phyloP scores from a whole-genome alignment of 306 rosid species.

The Trichosanthes cucumerina region DNA sequence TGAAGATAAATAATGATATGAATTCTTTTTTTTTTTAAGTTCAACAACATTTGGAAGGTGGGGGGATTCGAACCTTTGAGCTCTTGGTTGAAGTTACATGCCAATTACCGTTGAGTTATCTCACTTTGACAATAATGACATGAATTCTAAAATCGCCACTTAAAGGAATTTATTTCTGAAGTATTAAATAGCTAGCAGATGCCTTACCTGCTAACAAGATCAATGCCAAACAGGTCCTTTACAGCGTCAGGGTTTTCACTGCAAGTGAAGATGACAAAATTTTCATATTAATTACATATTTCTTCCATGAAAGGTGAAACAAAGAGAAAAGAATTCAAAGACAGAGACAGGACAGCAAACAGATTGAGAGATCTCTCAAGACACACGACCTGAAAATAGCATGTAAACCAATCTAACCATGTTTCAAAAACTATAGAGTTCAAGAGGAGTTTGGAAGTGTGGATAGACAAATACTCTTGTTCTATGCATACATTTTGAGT shows the following conservation, averaged over 20 bases:
- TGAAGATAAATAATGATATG: not conserved
- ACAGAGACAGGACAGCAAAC: not conserved
- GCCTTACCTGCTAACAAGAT: constrained; percentile 76
- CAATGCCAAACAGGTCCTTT: constrained; percentile 75
- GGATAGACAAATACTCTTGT: not conserved
- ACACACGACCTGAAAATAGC: not conserved
- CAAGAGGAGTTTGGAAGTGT: not conserved
- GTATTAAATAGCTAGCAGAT: not conserved
- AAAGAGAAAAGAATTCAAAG: not conserved
- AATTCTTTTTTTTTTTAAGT: too few species aligned
- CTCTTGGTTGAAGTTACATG: too few species aligned
- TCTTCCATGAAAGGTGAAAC: not conserved
- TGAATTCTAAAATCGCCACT: not conserved
- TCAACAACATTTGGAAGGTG: too few species aligned
- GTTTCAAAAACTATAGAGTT: not conserved
- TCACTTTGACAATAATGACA: not conserved
- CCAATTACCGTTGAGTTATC: too few species aligned
- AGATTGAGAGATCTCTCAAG: not conserved
- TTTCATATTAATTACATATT: not conserved
- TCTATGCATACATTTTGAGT: not conserved
- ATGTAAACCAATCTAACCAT: not conserved
- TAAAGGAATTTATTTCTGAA: not conserved
- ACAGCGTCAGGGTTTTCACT: constrained; percentile 71
- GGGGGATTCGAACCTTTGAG: too few species aligned
- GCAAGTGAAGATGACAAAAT: constrained; percentile 24